Percentiles rank a stretch among this genome's conserved stretches.
phyloP scores from a whole-genome alignment of 805 yeast species.

The Cyberlindnera maclurae region DNA sequence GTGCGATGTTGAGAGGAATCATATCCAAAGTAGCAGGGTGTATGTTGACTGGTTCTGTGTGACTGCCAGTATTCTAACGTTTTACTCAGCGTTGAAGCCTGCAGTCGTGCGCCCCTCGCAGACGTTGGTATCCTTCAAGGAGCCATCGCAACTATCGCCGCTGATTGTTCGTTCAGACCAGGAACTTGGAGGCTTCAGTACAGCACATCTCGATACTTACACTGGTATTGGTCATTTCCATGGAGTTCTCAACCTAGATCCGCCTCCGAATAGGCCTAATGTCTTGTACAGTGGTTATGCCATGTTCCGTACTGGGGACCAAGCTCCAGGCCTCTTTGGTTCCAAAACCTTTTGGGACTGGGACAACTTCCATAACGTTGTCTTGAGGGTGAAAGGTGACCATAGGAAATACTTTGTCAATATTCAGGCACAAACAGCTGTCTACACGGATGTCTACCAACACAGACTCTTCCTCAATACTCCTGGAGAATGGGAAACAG shows the following conservation, averaged over 20 bases:
- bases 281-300: conserved; percentile 65
- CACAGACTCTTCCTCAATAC: conserved; percentile 66
- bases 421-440: conserved; percentile 73
- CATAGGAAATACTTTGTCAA: conserved; percentile 70
- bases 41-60: not conserved
- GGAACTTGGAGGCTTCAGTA: conserved; percentile 74
- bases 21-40: not conserved
- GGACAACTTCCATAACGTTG: conserved; percentile 53
- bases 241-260: conserved; percentile 61
- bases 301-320: conserved; percentile 75
- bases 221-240: conserved; percentile 52
- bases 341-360: conserved; percentile 61
- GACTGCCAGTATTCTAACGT: not conserved
- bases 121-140: conserved; percentile 51
- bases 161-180: conserved; percentile 62
- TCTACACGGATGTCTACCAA: conserved; percentile 73
- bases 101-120: conserved; percentile 21
- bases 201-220: conserved; percentile 44
- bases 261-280: conserved; percentile 59
- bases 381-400: conserved; percentile 66
- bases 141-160: conserved; percentile 39
- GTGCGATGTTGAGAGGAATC: conserved; percentile 3
- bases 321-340: conserved; percentile 36
- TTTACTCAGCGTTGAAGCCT: conserved; percentile 9
- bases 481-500: conserved; percentile 81